Evolutionary conservation across 2,329 filamentous ascomycete species (phyloP).

Genomic region (Verticillium zaregamsianum): DNA sequence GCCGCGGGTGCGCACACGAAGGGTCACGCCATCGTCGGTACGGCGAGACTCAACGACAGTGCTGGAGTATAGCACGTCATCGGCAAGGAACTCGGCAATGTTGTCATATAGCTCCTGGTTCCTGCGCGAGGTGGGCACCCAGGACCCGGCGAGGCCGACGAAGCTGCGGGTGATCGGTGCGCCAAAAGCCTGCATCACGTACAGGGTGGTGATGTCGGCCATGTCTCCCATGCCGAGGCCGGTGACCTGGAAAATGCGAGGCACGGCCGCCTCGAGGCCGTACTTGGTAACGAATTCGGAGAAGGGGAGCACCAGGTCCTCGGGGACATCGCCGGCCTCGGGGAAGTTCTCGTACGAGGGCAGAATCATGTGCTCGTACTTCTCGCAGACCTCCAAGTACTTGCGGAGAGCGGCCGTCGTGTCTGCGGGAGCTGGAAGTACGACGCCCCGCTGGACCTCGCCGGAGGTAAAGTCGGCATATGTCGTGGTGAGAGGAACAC

Average conservation of each 20-base stretch:
- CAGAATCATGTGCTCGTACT: conserved; percentile 25
- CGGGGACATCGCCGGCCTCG: conserved; percentile 20
- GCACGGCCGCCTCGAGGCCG: conserved; percentile 33
- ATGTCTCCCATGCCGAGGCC: conserved; percentile 41
- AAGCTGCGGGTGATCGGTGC: conserved; percentile 28
- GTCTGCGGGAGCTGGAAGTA: conserved; percentile 16
- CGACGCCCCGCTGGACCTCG: conserved; percentile 4
- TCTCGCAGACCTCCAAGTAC: conserved; percentile 21
- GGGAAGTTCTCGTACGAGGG: conserved; percentile 35
- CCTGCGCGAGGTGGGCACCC: conserved; percentile 26
- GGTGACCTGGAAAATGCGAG: conserved; percentile 32
- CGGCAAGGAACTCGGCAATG: conserved; percentile 26
- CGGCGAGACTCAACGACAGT: conserved; percentile 26
- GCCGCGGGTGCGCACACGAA: conserved; percentile 16
- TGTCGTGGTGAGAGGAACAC: conserved; percentile 20
- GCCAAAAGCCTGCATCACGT: conserved; percentile 38
- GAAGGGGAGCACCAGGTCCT: conserved; percentile 38
- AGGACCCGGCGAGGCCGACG: conserved; percentile 21
- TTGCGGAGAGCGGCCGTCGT: conserved; percentile 18
- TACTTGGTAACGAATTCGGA: conserved; percentile 44
- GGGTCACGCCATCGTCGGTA: conserved; percentile 17
- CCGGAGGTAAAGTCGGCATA: conserved; percentile 33
- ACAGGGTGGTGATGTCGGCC: conserved; percentile 35
- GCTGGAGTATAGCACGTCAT: conserved; percentile 31
- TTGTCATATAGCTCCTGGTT: conserved; percentile 36